Evolutionary conservation across 2,329 filamentous ascomycete species (phyloP), one percentile per base, ranked within the genome.

Genomic region (Blastomyces gilchristii): DNA sequence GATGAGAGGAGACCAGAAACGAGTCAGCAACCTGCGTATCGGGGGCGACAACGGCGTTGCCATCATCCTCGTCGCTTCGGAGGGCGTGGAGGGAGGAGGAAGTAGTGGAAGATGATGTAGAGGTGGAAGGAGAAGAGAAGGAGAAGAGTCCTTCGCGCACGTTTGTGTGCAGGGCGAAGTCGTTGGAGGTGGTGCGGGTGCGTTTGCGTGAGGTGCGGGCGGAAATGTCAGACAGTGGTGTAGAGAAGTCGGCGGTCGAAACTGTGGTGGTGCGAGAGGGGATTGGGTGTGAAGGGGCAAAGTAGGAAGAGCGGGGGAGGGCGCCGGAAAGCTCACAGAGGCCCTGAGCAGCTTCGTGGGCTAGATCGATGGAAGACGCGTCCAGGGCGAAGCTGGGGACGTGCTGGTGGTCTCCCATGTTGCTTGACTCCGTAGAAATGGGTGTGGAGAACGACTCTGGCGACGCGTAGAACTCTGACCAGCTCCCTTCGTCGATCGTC

Each of bases 281-380:
- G 39, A 43, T 47, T 22, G 50, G 25, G 34, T 22, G 18, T 28
- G 59, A 14, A 28, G 45, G 11, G 18, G 58, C 52, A 50, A 65
- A 65, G 25, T 67, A 62, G 8, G 62, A 58, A 43, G 65, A 59
- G 34, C 66, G 70, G 22, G 71, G 68, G 9, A 71, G 65, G 25
- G 72, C 72, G 16, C 73, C 73, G 28, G 76, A 76, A 49, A 78
- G 68, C 64, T 75, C 74, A 63, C 76, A 78, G 34, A 78, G 69
- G 52, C 76, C 75, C 65, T 73, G 75, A 25, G 76, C 76, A 3
- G 76, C 76, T 66, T 77, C 75, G 41, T 72, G 74, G 37, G 71
- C 67, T 18, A 41, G 61, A 9, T 63, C 67, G 60, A 69, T 63
- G 49, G 54, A 28, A 12, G 37, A 18, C 22, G 47, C 12, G 8